A percentile compares a stretch with the other conserved stretches of the same genome.
These are phyloP conservation scores for Colletotrichum australisinense DNA, from an alignment of 2,329 filamentous ascomycete genomes.

Conservation along the genomic window DNA sequence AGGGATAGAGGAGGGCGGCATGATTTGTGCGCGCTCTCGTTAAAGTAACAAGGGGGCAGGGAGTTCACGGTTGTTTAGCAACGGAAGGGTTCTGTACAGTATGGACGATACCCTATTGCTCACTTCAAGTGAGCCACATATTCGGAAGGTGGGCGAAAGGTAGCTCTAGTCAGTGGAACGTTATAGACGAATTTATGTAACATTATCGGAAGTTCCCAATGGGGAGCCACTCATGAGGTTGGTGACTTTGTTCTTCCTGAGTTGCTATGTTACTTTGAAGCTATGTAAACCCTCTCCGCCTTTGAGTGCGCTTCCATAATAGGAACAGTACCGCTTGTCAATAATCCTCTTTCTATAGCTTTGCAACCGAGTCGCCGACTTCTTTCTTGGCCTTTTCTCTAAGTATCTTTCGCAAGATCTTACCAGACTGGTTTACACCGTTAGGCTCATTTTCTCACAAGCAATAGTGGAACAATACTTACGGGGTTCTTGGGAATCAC, in stretches of 20 bases:
- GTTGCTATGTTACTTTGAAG: not conserved
- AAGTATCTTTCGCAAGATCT: constrained; percentile 72
- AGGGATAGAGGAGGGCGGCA: not conserved
- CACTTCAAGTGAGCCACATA: constrained; percentile 18
- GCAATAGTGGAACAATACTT: constrained; percentile 40
- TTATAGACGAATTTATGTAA: constrained; percentile 8
- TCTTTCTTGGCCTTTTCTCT: constrained; percentile 68
- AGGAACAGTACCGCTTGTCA: not conserved
- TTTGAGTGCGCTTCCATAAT: not conserved
- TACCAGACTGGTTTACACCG: constrained; percentile 63
- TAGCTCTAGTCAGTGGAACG: constrained; percentile 1
- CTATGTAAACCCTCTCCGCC: not conserved
- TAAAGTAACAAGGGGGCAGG: constrained; percentile 9
- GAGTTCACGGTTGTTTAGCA: constrained; percentile 27
- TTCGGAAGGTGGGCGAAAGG: constrained; percentile 27
- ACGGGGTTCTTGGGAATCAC: constrained; percentile 71
- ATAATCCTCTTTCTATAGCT: not conserved
- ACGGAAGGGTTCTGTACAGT: constrained; percentile 33
- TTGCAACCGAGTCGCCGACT: constrained; percentile 52
- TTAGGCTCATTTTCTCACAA: constrained; percentile 16
- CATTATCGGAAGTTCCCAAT: not conserved
- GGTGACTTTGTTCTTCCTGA: not conserved
- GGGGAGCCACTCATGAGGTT: not conserved
- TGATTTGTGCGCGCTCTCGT: constrained; percentile 3
- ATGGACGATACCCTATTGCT: constrained; percentile 36